phyloP scores from a whole-genome alignment of 768 basidiomycete genomes.

The Rhodosporidiobolus sp. region DNA sequence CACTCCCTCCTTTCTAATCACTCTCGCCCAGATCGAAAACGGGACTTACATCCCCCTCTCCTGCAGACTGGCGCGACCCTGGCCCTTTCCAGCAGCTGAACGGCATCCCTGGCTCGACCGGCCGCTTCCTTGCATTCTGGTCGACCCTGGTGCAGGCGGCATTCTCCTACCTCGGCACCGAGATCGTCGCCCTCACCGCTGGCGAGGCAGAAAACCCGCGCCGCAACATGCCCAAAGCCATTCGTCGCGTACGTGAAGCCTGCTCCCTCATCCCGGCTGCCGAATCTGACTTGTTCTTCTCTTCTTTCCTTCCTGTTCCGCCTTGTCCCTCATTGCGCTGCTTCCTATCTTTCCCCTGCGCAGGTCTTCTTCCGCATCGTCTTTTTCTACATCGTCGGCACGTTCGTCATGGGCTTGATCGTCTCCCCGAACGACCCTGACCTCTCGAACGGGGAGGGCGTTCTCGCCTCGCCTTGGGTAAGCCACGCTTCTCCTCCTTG shows the following conservation, averaged over 20 bases:
- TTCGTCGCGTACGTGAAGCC: conserved; percentile 65
- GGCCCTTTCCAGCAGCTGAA: conserved; percentile 74
- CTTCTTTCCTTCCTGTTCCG: too few relatives aligned
- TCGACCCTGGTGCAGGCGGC: conserved; percentile 54
- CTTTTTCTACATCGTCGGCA: conserved; percentile 58
- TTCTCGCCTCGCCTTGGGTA: conserved; percentile 23
- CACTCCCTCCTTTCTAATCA: not conserved
- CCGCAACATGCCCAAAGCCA: conserved; percentile 63
- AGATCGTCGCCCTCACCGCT: conserved; percentile 52
- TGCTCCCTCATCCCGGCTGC: too few relatives aligned
- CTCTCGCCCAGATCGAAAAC: too few relatives aligned
- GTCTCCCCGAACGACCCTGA: conserved; percentile 44
- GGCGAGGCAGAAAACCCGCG: conserved; percentile 53
- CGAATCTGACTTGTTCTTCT: too few relatives aligned
- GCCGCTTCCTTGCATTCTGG: conserved; percentile 63
- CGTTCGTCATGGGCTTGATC: conserved; percentile 48
- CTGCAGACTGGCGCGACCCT: conserved; percentile 56
- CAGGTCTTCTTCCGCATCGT: conserved; percentile 77
- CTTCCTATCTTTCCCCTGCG: too few relatives aligned
- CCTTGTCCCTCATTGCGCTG: too few relatives aligned
- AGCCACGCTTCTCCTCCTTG: conserved; percentile 5
- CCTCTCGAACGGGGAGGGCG: conserved; percentile 2
- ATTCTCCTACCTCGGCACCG: conserved; percentile 60
- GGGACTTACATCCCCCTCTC: not conserved
- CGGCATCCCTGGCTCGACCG: conserved; percentile 59